Base-by-base conservation (phyloP, 208 protist species). In the Angomonas ambiguus region DNA sequence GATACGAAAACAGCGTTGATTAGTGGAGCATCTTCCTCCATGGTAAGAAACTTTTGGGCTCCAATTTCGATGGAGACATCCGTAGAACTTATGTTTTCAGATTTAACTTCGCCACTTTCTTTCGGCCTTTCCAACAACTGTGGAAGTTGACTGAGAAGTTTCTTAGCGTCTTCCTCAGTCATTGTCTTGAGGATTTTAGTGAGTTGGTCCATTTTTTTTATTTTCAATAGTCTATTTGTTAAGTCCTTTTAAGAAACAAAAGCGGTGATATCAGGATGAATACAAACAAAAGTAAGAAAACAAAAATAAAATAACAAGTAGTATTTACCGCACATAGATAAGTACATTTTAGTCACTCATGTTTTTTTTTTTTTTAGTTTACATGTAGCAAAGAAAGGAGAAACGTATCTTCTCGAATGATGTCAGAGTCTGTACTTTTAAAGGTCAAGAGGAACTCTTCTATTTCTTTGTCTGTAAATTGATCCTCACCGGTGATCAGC, bases 391-490 rank as follows among this genome's bases (percentile, higher is more conserved):
- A 53, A 3, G 42, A 53, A 0, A 77, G 56, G 5, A 80, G 57
- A 70, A 81, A 82, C 0, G 71, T 57, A 59, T 87, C 74, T 34
- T 87, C 80, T 2, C 67, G 25, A n/a, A 83, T 62, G 5, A 66
- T 27, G 48, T 77, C 60, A 8, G 22, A 34, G 1, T 64, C 71
- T 22, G 48, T n/a, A 25, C 63, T 65, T 51, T 61, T 30, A 28
- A 79, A 66, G 56, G 67, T 65, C 4, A 64, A 61, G 10, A 83
- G 13, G 60, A 87, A 73, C 1, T 57, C 51, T 20, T 83, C 66
- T 1, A 87, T 13, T 53, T 80, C 77, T 20, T 74, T 48, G 22
- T 32, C 16, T 11, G 67, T 71, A 6, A 83, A 70, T 0, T 69
- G 30, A 10, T 51, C 51, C 49, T 82, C 75, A 42, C 38, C 48